phyloP scores from a whole-genome alignment of 768 basidiomycete genomes.

The Paxillus ammoniavirescens region DNA sequence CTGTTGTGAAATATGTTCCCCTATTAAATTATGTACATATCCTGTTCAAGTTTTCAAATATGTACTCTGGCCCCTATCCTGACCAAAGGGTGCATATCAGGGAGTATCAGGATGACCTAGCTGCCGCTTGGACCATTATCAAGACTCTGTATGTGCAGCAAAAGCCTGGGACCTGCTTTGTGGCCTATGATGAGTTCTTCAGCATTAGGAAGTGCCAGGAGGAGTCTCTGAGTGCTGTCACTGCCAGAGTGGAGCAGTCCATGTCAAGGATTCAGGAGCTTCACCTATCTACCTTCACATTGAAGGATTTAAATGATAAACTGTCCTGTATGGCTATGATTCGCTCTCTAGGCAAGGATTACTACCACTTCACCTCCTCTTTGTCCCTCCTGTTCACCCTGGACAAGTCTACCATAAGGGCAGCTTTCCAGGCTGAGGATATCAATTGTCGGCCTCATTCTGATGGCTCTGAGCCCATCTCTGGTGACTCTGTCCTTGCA shows the following conservation, averaged over 20 bases:
- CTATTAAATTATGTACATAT: too few relatives aligned
- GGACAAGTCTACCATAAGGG: too few relatives aligned
- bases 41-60: too few relatives aligned
- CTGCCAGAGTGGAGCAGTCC: not conserved
- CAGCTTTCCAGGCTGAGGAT: too few relatives aligned
- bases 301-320: not conserved
- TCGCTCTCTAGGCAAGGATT: conserved; percentile 4
- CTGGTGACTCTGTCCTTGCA: not conserved
- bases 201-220: conserved; percentile 4
- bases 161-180: conserved; percentile 1
- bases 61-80: too few relatives aligned
- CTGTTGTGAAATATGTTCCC: too few relatives aligned
- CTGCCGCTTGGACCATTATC: not conserved
- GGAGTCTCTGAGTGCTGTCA: conserved; percentile 2
- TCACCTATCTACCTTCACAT: not conserved
- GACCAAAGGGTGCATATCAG: not conserved
- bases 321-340: conserved; percentile 11
- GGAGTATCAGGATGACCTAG: not conserved
- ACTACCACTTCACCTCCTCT: conserved; percentile 10
- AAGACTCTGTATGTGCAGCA: not conserved
- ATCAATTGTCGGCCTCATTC: too few relatives aligned
- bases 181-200: conserved; percentile 10
- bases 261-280: conserved; percentile 11
- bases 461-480: too few relatives aligned
- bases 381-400: conserved; percentile 1